phyloP scores from a whole-genome alignment of 139 green algal genomes.

The Mychonastes homosphaera region DNA sequence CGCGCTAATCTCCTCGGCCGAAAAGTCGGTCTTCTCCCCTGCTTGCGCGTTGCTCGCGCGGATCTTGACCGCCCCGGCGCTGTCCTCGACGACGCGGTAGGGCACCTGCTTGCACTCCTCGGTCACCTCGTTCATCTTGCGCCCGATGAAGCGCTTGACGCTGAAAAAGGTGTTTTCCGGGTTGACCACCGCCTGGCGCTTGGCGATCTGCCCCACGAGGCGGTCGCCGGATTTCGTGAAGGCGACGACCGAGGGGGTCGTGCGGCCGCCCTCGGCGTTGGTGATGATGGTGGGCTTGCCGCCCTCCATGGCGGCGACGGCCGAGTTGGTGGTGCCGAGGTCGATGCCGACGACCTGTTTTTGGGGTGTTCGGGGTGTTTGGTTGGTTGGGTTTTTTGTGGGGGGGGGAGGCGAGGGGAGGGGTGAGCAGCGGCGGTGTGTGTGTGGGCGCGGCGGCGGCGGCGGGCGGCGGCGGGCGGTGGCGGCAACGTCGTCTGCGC shows the following conservation, averaged over 20 bases:
- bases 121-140: slow-evolving; percentile 81
- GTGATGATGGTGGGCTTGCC: slow-evolving; percentile 95
- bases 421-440: neutral
- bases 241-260: slow-evolving; percentile 94
- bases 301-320: slow-evolving; percentile 85
- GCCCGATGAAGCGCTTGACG: slow-evolving; percentile 98
- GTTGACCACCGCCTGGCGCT: slow-evolving; percentile 97
- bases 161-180: slow-evolving; percentile 99
- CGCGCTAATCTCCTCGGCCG: slow-evolving; percentile 93
- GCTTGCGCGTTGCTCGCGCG: slow-evolving; percentile 79
- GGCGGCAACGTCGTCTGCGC: neutral
- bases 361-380: neutral
- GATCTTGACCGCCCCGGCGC: slow-evolving; percentile 92
- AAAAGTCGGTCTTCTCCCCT: no score
- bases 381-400: neutral
- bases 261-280: slow-evolving; percentile 93
- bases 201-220: slow-evolving; percentile 97
- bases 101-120: slow-evolving; percentile 88
- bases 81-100: slow-evolving; percentile 74
- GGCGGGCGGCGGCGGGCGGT: neutral
- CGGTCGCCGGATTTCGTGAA: slow-evolving; percentile 89
- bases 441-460: neutral
- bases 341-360: slow-evolving; percentile 75
- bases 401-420: neutral
- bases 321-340: slow-evolving; percentile 88